A percentile compares a stretch with the other conserved stretches of the same genome.
Evolutionary conservation across 2,329 filamentous ascomycete species (phyloP).

Genomic region (Karstenula rhodostoma): DNA sequence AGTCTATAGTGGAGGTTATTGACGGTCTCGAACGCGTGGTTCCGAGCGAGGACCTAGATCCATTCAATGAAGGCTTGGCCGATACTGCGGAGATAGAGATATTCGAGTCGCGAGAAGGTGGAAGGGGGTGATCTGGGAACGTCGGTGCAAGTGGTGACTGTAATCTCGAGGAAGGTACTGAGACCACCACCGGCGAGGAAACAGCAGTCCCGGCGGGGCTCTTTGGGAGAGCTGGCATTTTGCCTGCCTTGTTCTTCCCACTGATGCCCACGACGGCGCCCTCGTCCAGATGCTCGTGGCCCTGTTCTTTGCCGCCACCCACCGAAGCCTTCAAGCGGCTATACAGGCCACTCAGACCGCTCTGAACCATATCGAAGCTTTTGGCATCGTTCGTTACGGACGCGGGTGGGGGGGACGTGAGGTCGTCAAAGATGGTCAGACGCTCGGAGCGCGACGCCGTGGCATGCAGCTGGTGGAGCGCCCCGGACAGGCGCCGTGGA

Average conservation of each 20-base stretch:
- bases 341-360: conserved; percentile 89
- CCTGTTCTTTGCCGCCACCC: conserved; percentile 69
- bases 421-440: conserved; percentile 94
- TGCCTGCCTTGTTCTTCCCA: conserved; percentile 27
- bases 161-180: conserved; percentile 46
- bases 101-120: conserved; percentile 46
- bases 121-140: conserved; percentile 45
- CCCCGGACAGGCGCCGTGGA: conserved; percentile 31
- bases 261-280: conserved; percentile 29
- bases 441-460: conserved; percentile 85
- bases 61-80: conserved; percentile 43
- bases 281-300: conserved; percentile 36
- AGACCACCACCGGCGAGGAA: conserved; percentile 48
- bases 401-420: conserved; percentile 73
- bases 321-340: conserved; percentile 84
- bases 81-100: conserved; percentile 38
- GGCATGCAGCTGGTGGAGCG: conserved; percentile 85
- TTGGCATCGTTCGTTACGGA: conserved; percentile 71
- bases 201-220: conserved; percentile 41
- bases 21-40: conserved; percentile 43
- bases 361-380: conserved; percentile 77
- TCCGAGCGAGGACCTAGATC: conserved; percentile 38
- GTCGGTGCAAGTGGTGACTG: conserved; percentile 49
- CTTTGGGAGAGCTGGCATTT: conserved; percentile 26
- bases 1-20: conserved; percentile 31